Conservation (phyloP, 768 basidiomycete genomes). For the Sarcomyxa edulis region DNA sequence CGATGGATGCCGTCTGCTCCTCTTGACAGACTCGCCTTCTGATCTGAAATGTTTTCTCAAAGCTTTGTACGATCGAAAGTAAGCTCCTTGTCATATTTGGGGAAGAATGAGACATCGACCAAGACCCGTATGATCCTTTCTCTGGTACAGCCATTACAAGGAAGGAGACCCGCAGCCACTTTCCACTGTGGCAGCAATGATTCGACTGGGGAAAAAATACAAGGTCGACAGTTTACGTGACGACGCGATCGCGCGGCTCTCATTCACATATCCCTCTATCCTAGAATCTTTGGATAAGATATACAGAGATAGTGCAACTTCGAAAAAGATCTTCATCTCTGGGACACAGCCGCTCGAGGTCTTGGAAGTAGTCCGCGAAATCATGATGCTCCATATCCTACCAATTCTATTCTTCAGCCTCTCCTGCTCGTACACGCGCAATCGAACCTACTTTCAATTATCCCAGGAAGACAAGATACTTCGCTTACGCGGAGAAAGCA, state of each 20-base stretch:
- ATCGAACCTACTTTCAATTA: too few species aligned
- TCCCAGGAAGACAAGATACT: too few species aligned
- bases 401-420: too few species aligned
- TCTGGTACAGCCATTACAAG: conserved; percentile 1
- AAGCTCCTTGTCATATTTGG: neutral
- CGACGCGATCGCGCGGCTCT: conserved; percentile 28
- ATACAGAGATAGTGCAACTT: too few species aligned
- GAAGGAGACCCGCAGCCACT: conserved; percentile 10
- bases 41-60: conserved; percentile 6
- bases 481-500: too few species aligned
- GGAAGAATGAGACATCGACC: too few species aligned
- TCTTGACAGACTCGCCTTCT: conserved; percentile 1
- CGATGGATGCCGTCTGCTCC: conserved; percentile 4
- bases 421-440: too few species aligned
- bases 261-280: conserved; percentile 29
- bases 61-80: conserved; percentile 4
- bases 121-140: too few species aligned
- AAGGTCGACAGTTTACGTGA: conserved; percentile 27
- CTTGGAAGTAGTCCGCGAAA: too few species aligned
- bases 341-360: too few species aligned
- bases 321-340: too few species aligned
- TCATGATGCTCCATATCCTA: too few species aligned
- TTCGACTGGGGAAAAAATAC: conserved; percentile 33
- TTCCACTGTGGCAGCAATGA: conserved; percentile 25
- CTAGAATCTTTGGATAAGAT: conserved; percentile 26